A percentile compares a stretch with the other conserved stretches of the same genome.
Conservation (phyloP, 1,284 basidiomycete species). For the Cryptococcus sp. region DNA sequence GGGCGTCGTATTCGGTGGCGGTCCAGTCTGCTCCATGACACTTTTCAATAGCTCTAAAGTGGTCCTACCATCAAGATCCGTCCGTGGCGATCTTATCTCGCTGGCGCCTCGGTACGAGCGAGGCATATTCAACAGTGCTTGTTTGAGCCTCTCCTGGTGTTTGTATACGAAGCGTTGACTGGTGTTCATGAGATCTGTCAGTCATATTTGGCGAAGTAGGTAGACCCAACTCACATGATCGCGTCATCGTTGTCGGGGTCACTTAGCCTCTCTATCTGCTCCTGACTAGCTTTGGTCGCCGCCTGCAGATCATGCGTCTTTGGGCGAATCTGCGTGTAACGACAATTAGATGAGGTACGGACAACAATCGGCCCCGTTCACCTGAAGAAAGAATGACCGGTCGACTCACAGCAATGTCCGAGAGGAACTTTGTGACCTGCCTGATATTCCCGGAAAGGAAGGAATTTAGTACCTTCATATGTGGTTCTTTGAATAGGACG, state of each 20-base stretch:
- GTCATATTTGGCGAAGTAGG: background rate
- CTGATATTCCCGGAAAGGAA: conserved; percentile 76
- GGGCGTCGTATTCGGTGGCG: conserved; percentile 66
- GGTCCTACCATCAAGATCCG: conserved; percentile 65
- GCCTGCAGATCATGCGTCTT: conserved; percentile 38
- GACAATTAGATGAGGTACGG: conserved; percentile 7
- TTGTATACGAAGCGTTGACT: conserved; percentile 46
- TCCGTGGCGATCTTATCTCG: conserved; percentile 38
- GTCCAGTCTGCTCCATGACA: conserved; percentile 72
- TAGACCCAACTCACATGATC: conserved; percentile 30
- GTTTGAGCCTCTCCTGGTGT: conserved; percentile 36
- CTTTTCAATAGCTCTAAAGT: conserved; percentile 75
- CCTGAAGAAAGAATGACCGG: background rate
- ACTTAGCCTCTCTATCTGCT: conserved; percentile 36
- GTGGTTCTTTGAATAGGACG: conserved; percentile 77
- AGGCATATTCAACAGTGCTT: conserved; percentile 34
- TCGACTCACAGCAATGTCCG: conserved; percentile 69
- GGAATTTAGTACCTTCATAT: conserved; percentile 77
- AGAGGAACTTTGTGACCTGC: conserved; percentile 78
- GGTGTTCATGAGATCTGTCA: background rate
- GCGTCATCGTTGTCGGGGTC: conserved; percentile 44
- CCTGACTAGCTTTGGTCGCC: conserved; percentile 36
- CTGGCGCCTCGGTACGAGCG: conserved; percentile 25
- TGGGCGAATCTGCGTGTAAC: conserved; percentile 31
- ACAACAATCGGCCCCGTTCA: conserved; percentile 1